Base-by-base conservation (phyloP, 805 yeast species). In the Komagataella kurtzmanii region DNA sequence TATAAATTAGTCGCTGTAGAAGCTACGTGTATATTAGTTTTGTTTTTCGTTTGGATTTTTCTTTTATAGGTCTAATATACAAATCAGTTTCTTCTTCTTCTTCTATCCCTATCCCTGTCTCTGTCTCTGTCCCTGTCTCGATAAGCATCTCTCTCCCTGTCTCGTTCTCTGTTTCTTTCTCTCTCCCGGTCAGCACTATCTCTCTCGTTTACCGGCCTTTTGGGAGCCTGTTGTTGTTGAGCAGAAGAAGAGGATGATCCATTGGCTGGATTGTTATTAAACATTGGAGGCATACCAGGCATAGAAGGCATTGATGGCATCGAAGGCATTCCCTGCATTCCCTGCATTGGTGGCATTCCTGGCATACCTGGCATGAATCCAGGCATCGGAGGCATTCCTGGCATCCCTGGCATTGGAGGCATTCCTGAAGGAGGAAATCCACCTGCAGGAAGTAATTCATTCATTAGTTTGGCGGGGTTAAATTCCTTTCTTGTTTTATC, bases 401-500 rank as follows among this genome's bases (percentile, higher is more conserved):
- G 49, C 48, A 45, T 51, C 3, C 46, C 46, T 52, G 53, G 61
- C 55, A 60, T 56, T 12, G 57, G 54, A 44, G 57, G 58, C 57
- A 55, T 56, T n/a, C 58, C 58, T 52, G 47, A 21, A 19, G 47
- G 17, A 30, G 40, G 40, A 30, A 30, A 30, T 8, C 40, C 40
- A 30, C 40, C 40, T 7, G 58, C 60, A 17, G 71, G 70, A 75
- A 75, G 75, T 63, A 79, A 69, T 58, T 79, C 80, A 62, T 80
- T 80, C 75, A 88, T 77, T 18, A 88, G 71, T 60, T 85, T 88
- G 52, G 83, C 86, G 2, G 95, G 93, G 54, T 87, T 85, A 68
- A 81, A 90, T 54, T 85, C 90, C 5, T 83, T 82, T 52, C 93
- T 76, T 49, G 84, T 61, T 57, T 80, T 82, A 64, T 90, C 96